phyloP scores from a whole-genome alignment of 352 stramenopile genomes.

The Globisporangium recalcitrans region DNA sequence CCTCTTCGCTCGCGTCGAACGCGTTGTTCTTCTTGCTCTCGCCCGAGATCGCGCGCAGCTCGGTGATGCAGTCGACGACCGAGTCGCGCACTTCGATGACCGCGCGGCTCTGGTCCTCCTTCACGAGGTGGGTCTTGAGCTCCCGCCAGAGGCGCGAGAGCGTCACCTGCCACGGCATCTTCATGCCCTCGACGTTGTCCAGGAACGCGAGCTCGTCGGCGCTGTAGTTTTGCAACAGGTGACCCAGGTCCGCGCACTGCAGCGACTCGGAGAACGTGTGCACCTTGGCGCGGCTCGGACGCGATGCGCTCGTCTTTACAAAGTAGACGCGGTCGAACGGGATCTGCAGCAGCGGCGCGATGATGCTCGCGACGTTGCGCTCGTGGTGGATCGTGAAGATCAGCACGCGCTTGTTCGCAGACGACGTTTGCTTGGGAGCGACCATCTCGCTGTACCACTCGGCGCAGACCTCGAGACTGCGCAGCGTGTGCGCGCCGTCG shows the following conservation, averaged over 20 bases:
- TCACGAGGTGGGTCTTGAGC: constrained; percentile 34
- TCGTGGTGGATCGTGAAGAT: constrained; percentile 85
- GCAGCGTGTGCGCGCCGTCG: constrained; percentile 85
- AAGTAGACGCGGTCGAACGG: constrained; percentile 79
- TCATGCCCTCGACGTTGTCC: constrained; percentile 31
- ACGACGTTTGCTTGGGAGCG: constrained; percentile 2
- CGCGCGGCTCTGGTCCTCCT: constrained; percentile 25
- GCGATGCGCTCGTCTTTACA: constrained; percentile 53
- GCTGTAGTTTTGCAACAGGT: constrained; percentile 41
- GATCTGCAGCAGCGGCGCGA: constrained; percentile 51
- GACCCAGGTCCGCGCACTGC: constrained; percentile 24
- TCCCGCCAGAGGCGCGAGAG: constrained; percentile 47
- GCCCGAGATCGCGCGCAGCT: constrained; percentile 33
- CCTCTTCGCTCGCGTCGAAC: constrained; percentile 17
- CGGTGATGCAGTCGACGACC: constrained; percentile 54
- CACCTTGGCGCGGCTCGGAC: constrained; percentile 61
- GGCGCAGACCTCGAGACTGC: constrained; percentile 66
- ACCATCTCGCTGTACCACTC: constrained; percentile 54
- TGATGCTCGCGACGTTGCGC: constrained; percentile 64
- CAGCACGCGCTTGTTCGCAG: constrained; percentile 35
- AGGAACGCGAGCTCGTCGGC: constrained; percentile 34
- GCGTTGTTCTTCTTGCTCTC: constrained; percentile 8
- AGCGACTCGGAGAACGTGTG: constrained; percentile 64
- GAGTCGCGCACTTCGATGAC: constrained; percentile 43
- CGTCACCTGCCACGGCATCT: constrained; percentile 56